These are phyloP conservation scores for Cyclotella choctawhatcheeana DNA, from an alignment of 108 stramenopile genomes.

Conservation along the genomic window DNA sequence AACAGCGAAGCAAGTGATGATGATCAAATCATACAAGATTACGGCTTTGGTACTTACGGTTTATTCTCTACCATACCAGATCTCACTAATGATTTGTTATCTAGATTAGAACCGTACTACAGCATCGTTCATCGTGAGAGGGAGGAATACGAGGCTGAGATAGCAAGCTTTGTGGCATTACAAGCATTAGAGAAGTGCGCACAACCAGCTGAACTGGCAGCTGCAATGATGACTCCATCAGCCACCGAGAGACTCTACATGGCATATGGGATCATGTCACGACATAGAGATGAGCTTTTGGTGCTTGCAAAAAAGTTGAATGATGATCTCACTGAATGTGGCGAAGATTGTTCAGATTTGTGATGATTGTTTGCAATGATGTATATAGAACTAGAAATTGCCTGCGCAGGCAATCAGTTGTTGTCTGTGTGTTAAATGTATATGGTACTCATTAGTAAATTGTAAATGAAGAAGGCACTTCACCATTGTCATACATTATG, in stretches of 20 bases:
- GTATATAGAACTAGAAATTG: not conserved
- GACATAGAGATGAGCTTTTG: constrained; percentile 52
- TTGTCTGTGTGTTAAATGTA: too few species aligned
- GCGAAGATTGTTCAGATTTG: constrained; percentile 75
- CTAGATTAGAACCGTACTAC: constrained; percentile 60
- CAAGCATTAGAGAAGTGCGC: constrained; percentile 48
- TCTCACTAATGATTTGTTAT: constrained; percentile 47
- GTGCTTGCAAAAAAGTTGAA: constrained; percentile 47
- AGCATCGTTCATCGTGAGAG: constrained; percentile 40
- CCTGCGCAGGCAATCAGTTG: not conserved
- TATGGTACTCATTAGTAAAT: too few species aligned
- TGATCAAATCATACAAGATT: constrained; percentile 13
- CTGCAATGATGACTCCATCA: constrained; percentile 52
- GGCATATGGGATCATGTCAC: constrained; percentile 56
- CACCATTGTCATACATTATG: too few species aligned
- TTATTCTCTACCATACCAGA: constrained; percentile 51
- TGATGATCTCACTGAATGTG: constrained; percentile 64
- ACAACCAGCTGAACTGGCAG: constrained; percentile 37
- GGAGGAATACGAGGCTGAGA: constrained; percentile 68
- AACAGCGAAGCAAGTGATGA: not conserved
- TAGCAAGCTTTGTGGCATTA: constrained; percentile 62
- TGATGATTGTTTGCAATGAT: constrained; percentile 37
- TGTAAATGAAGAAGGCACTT: too few species aligned
- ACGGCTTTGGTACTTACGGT: constrained; percentile 59
- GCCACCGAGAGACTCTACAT: constrained; percentile 58